Evolutionary conservation across 148 eudicot genomes (phyloP).

Genomic region (Cornus suecica): DNA sequence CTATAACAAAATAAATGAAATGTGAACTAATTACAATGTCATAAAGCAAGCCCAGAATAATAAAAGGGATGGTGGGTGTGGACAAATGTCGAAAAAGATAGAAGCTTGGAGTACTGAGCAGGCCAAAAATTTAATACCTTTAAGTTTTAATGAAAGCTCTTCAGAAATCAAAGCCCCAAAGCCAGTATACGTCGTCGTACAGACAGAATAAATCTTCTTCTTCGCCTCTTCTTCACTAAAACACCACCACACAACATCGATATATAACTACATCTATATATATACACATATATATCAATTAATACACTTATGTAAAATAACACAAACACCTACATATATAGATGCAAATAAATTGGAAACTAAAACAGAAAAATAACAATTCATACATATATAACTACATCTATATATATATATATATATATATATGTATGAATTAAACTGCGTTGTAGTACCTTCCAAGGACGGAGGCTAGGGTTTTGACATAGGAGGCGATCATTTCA

Average conservation of each 20-base stretch:
- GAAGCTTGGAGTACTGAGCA: background rate
- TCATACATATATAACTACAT: too few species aligned
- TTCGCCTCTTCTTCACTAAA: slow-evolving; percentile 93
- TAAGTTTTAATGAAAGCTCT: slow-evolving; percentile 81
- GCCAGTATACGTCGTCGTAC: slow-evolving; percentile 85
- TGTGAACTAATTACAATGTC: background rate
- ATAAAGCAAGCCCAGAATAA: background rate
- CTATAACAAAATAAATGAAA: background rate
- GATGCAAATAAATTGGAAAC: background rate
- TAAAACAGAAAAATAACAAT: background rate
- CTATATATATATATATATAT: too few species aligned
- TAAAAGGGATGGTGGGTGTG: background rate
- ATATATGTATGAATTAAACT: too few species aligned
- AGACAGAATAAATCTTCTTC: slow-evolving; percentile 90
- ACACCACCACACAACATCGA: background rate
- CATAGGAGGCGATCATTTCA: slow-evolving; percentile 61
- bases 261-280: background rate
- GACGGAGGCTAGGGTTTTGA: slow-evolving; percentile 71
- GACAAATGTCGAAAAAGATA: background rate
- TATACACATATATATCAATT: background rate
- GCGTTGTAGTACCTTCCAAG: slow-evolving; percentile 56
- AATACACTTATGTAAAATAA: too few species aligned
- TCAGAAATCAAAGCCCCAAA: slow-evolving; percentile 91
- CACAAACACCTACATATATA: background rate
- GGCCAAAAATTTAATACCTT: slow-evolving; percentile 42